These are phyloP conservation scores for Aurantiochytrium sp. DNA, from an alignment of 108 stramenopile genomes.

Conservation along the genomic window DNA sequence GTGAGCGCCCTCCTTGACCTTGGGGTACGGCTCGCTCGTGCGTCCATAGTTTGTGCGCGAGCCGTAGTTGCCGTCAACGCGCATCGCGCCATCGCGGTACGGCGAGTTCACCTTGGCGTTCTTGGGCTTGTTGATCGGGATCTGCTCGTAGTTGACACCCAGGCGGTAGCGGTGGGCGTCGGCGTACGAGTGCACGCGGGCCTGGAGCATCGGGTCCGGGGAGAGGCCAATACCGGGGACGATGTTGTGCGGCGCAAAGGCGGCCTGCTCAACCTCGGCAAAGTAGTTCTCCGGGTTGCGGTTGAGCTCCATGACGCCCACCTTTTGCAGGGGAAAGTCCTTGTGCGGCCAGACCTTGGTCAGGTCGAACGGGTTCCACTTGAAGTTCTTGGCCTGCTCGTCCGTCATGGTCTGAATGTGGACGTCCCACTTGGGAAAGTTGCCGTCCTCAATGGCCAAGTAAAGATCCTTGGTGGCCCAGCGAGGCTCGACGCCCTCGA, in stretches of 20 bases:
- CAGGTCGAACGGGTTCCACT: conserved; percentile 67
- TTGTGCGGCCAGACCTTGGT: conserved; percentile 70
- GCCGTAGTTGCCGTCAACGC: conserved; percentile 48
- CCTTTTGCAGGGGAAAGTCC: conserved; percentile 59
- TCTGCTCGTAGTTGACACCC: conserved; percentile 64
- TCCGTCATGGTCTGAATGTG: conserved; percentile 53
- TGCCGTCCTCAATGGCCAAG: conserved; percentile 61
- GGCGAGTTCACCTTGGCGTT: conserved; percentile 42
- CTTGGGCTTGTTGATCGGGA: conserved; percentile 59
- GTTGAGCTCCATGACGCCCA: conserved; percentile 65
- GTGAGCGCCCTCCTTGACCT: conserved; percentile 25
- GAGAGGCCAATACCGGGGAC: conserved; percentile 70
- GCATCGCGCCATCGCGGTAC: conserved; percentile 64
- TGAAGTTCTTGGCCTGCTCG: conserved; percentile 45
- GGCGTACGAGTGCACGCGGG: conserved; percentile 58
- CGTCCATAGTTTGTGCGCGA: conserved; percentile 52
- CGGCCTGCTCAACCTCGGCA: conserved; percentile 68
- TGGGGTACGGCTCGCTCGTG: conserved; percentile 9
- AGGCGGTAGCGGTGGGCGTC: conserved; percentile 68
- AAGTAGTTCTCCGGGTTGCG: conserved; percentile 67
- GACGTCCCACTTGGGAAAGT: conserved; percentile 58
- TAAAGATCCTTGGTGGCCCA: conserved; percentile 66
- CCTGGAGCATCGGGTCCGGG: conserved; percentile 71
- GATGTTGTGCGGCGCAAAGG: conserved; percentile 67
- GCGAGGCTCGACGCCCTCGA: conserved; percentile 57